Evolutionary conservation across 495 filamentous ascomycete species (phyloP).

Genomic region (Daldinia childiae): DNA sequence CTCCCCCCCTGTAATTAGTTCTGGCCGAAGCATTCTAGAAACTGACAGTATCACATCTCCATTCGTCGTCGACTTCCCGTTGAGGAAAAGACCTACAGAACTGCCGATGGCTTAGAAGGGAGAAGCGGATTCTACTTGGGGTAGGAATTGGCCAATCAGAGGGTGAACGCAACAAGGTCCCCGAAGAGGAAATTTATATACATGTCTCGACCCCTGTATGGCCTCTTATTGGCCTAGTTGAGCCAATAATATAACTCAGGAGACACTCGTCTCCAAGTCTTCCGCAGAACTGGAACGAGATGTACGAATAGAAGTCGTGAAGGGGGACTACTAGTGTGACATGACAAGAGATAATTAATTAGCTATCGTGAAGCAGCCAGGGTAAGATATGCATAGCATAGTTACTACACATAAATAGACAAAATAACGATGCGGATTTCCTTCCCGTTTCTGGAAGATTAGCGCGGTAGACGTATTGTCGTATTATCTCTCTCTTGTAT

Average conservation of each 20-base stretch:
- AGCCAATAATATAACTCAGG: neutral
- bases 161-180: slow-evolving; percentile 27
- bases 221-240: neutral
- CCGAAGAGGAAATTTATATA: slow-evolving; percentile 31
- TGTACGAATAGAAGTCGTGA: neutral
- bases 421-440: neutral
- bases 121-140: slow-evolving; percentile 1
- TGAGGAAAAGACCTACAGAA: slow-evolving; percentile 15
- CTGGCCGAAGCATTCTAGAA: slow-evolving; percentile 34
- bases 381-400: neutral
- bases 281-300: neutral
- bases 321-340: neutral
- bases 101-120: slow-evolving; percentile 10
- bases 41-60: slow-evolving; percentile 8
- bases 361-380: neutral
- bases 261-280: neutral
- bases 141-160: slow-evolving; percentile 31
- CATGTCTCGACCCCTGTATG: neutral
- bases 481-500: neutral
- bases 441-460: neutral
- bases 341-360: neutral
- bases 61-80: slow-evolving; percentile 24
- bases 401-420: neutral
- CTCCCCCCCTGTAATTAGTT: neutral
- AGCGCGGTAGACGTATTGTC: neutral